phyloP scores from a whole-genome alignment of 2,329 filamentous ascomycete species.

The Bipolaris victoriae region DNA sequence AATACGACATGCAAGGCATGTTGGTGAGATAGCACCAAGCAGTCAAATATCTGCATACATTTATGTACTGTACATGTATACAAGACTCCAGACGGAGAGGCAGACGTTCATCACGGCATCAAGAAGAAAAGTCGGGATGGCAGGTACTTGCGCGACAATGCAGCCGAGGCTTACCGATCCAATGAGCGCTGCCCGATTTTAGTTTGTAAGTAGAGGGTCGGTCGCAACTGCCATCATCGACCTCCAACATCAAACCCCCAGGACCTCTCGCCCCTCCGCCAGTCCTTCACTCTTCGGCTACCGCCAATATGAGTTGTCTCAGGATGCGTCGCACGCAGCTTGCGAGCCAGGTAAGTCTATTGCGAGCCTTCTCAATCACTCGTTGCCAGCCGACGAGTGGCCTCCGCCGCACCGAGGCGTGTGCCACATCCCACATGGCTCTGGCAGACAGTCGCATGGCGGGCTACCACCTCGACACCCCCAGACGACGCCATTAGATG shows the following conservation, averaged over 20 bases:
- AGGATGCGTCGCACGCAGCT: slow-evolving; percentile 49
- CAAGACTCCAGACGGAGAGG: slow-evolving; percentile 5
- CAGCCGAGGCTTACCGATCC: slow-evolving; percentile 39
- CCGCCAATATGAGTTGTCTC: slow-evolving; percentile 48
- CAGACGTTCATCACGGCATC: slow-evolving; percentile 17
- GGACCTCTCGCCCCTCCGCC: slow-evolving; percentile 25
- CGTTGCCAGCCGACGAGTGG: slow-evolving; percentile 20
- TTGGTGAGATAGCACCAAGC: not conserved
- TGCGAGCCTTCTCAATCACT: slow-evolving; percentile 18
- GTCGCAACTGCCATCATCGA: slow-evolving; percentile 33
- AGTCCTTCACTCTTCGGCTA: slow-evolving; percentile 38
- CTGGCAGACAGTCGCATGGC: slow-evolving; percentile 15
- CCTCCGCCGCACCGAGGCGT: slow-evolving; percentile 35
- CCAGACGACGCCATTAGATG: not conserved
- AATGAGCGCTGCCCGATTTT: slow-evolving; percentile 32
- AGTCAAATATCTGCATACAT: not conserved
- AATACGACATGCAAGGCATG: not conserved
- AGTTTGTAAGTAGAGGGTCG: slow-evolving; percentile 26
- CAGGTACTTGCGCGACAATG: slow-evolving; percentile 22
- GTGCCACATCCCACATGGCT: slow-evolving; percentile 31
- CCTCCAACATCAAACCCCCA: slow-evolving; percentile 30
- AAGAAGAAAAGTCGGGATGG: slow-evolving; percentile 38
- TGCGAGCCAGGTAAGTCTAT: slow-evolving; percentile 46
- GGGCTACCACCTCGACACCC: not conserved
- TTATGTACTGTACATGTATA: too few relatives aligned